phyloP scores from a whole-genome alignment of 176 grass and related monocot species.

The Bolboschoenus planiculmis region DNA sequence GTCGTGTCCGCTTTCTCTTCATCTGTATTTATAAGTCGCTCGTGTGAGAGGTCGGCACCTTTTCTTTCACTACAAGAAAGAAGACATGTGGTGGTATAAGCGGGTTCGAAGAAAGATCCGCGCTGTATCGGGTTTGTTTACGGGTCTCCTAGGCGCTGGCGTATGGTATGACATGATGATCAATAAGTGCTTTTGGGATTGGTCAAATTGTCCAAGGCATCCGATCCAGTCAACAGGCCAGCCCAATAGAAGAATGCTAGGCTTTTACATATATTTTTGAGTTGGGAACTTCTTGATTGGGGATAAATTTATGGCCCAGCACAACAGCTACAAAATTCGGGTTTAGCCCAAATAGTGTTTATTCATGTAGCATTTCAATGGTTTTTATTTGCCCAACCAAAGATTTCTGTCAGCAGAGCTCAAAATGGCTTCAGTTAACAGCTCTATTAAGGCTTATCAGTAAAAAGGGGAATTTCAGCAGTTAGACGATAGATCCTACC shows the following conservation, averaged over 20 bases:
- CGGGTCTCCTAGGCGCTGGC: background rate
- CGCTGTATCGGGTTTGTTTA: background rate
- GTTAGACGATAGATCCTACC: background rate
- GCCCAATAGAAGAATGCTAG: background rate
- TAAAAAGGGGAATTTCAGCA: background rate
- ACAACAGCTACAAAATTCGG: background rate
- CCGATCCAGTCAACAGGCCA: background rate
- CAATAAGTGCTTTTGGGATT: background rate
- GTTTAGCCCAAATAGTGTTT: background rate
- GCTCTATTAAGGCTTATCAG: background rate
- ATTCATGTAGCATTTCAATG: background rate
- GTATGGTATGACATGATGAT: constrained; percentile 10
- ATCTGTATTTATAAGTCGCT: constrained; percentile 19
- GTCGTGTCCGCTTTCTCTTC: background rate
- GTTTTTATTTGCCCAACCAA: background rate
- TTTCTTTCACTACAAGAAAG: constrained; percentile 30
- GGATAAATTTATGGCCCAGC: background rate
- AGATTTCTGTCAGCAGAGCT: background rate
- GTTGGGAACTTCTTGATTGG: background rate
- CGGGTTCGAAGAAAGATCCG: constrained; percentile 14
- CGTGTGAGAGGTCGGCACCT: background rate
- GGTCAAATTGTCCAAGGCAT: background rate
- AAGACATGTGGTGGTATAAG: background rate
- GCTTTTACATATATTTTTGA: background rate
- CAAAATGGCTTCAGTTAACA: background rate